Evolutionary conservation across 1,284 basidiomycete genomes (phyloP).

Genomic region (Trichosporon inkin): DNA sequence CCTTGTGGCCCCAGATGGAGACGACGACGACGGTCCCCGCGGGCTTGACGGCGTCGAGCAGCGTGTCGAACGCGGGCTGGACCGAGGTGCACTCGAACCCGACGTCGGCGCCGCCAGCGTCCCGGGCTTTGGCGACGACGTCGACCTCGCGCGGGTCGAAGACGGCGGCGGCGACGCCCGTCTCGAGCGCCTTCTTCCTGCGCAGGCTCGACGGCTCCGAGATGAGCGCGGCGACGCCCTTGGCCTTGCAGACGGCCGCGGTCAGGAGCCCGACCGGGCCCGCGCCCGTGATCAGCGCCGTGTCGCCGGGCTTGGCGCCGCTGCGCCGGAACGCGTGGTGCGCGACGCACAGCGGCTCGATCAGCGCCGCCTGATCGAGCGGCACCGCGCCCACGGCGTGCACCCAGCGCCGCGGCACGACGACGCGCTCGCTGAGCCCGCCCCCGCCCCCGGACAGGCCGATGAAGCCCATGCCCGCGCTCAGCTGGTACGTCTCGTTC

Average conservation of each 20-base stretch:
- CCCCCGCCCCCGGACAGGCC: slow-evolving; percentile 21
- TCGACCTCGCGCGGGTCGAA: slow-evolving; percentile 16
- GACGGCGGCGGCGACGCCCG: slow-evolving; percentile 16
- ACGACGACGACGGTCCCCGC: slow-evolving; percentile 18
- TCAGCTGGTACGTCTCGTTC: slow-evolving; percentile 22
- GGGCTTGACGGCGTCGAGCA: slow-evolving; percentile 17
- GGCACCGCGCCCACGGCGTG: slow-evolving; percentile 20
- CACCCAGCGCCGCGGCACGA: slow-evolving; percentile 23
- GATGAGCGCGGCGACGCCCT: slow-evolving; percentile 18
- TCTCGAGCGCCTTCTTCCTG: slow-evolving; percentile 16
- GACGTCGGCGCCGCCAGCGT: slow-evolving; percentile 15
- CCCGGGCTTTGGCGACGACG: slow-evolving; percentile 10
- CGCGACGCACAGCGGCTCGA: slow-evolving; percentile 21
- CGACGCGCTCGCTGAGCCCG: slow-evolving; percentile 19
- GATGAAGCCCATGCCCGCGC: slow-evolving; percentile 23
- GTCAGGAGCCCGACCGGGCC: slow-evolving; percentile 23
- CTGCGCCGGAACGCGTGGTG: slow-evolving; percentile 21
- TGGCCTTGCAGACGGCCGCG: slow-evolving; percentile 21
- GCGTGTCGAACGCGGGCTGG: slow-evolving; percentile 19
- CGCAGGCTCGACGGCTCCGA: slow-evolving; percentile 16
- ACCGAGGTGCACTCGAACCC: slow-evolving; percentile 23
- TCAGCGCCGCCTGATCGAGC: slow-evolving; percentile 23
- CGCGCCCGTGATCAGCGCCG: slow-evolving; percentile 19
- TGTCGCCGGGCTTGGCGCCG: slow-evolving; percentile 17
- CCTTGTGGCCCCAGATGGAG: slow-evolving; percentile 18